These are phyloP conservation scores for Austropuccinia psidii DNA, from an alignment of 1,284 basidiomycete genomes.

Conservation along the genomic window DNA sequence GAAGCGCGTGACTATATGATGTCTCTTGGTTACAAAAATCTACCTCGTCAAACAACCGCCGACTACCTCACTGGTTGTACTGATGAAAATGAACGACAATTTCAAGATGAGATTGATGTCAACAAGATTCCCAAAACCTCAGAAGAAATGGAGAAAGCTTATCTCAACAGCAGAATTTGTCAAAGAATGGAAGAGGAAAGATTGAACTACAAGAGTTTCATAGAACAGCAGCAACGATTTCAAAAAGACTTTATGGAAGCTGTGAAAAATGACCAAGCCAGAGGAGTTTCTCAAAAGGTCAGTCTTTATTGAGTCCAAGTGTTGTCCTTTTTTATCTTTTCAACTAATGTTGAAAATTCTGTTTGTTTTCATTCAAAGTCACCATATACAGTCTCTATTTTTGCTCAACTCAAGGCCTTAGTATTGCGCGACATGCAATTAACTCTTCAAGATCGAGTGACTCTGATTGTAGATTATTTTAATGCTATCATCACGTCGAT, in stretches of 20 bases:
- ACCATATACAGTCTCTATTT: constrained; percentile 75
- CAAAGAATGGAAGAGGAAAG: constrained; percentile 54
- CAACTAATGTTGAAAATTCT: constrained; percentile 38
- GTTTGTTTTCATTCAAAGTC: constrained; percentile 56
- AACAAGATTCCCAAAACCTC: constrained; percentile 65
- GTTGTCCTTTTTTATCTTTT: constrained; percentile 38
- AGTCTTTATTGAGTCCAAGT: constrained; percentile 34
- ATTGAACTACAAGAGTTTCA: constrained; percentile 59
- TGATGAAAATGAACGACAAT: constrained; percentile 72
- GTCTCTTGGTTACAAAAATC: constrained; percentile 48
- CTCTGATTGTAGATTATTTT: constrained; percentile 38
- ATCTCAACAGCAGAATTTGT: constrained; percentile 56
- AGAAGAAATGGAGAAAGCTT: constrained; percentile 63
- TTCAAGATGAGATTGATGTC: constrained; percentile 61
- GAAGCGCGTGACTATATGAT: constrained; percentile 72
- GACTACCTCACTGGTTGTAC: constrained; percentile 69
- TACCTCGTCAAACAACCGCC: constrained; percentile 64
- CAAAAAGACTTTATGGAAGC: constrained; percentile 22
- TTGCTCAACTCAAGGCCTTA: constrained; percentile 56
- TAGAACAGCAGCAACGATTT: constrained; percentile 56
- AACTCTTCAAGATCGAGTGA: constrained; percentile 41
- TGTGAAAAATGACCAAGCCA: constrained; percentile 22
- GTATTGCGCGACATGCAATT: constrained; percentile 44
- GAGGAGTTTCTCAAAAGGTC: constrained; percentile 3
- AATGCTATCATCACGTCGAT: constrained; percentile 57